Percentiles rank a stretch among this genome's conserved stretches.
These are phyloP conservation scores for Dillenia suffruticosa DNA, from an alignment of 164 flowering plant species.

Conservation along the genomic window DNA sequence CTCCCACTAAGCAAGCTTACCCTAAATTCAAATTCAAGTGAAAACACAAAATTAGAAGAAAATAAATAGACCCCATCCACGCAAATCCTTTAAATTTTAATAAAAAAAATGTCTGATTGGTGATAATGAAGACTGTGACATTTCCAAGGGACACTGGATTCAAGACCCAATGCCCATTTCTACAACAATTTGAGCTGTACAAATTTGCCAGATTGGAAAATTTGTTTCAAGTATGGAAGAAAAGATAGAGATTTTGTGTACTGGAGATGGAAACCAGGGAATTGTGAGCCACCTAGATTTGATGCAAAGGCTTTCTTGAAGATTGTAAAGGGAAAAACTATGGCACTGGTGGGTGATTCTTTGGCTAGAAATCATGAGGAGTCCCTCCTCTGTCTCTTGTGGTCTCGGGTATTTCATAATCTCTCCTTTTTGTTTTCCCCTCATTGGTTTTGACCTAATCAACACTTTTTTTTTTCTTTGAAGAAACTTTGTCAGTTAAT, in stretches of 20 bases:
- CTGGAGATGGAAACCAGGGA: constrained; percentile 52
- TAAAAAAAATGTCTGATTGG: background rate
- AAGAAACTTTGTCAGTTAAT: no score
- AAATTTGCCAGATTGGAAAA: constrained; percentile 24
- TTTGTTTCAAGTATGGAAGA: constrained; percentile 38
- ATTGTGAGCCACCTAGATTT: constrained; percentile 33
- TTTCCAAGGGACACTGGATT: constrained; percentile 38
- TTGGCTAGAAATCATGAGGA: constrained; percentile 45
- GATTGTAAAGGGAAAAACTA: constrained; percentile 23
- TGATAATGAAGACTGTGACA: constrained; percentile 24
- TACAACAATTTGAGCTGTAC: constrained; percentile 33
- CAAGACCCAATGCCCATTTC: constrained; percentile 16
- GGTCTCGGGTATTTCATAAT: constrained; percentile 18
- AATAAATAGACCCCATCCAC: no score
- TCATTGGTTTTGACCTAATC: no score
- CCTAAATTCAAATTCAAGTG: no score
- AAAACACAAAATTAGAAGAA: no score
- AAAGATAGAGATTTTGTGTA: constrained; percentile 22
- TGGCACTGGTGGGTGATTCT: constrained; percentile 43
- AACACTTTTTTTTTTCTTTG: no score
- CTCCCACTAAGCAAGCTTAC: no score
- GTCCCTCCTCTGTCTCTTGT: constrained; percentile 40
- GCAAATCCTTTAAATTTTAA: background rate
- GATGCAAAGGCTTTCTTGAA: constrained; percentile 20
- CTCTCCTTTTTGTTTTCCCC: background rate